Evolutionary conservation across 306 rosid species (phyloP), one percentile per base, ranked within the genome.

Genomic region (Vigna mungo): DNA sequence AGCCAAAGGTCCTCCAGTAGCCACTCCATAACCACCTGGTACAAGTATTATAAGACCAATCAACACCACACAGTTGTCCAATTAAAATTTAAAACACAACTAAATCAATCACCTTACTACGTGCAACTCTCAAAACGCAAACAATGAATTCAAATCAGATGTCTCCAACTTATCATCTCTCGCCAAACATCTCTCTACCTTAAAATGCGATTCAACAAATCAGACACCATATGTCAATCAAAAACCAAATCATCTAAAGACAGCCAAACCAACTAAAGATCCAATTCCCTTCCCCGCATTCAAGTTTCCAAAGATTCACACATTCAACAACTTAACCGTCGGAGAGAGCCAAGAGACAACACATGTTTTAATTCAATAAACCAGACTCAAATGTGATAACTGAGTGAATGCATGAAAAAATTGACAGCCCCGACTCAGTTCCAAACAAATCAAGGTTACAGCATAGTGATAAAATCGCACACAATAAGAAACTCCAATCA

Each of bases 1-100:
- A 17, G 98, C 97, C 68, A 79, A 78, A 14, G 99, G 97, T 75
- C 99, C 99, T 85, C 99, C 99, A 0, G 97, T 90, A 44, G 93
- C 94, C 86, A 95, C 99, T 78, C 98, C 99, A 83, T 88, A 93
- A 67, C 99, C 99, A 84, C 99, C 99, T 95, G 88, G 56, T 76
- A 81, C 34, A 11, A 82, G 69, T 79, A 85, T 63, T 41, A 72
- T 37, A 30, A 77, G 59, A 36, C 36, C 60, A 34, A 78, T 71
- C 47, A 82, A 16, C 23, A 39, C 7, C 68, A 61, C 7, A 44
- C 25, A 34, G 21, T 27, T 65, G 14, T 43, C 46, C 14, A 81
- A 15, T 68, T 52, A 51, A 9, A 70, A 60, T n/a, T 68, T 52
- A 51, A 9, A 70, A 60, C 20, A 34, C n/a, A 64, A 43, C 4